phyloP scores from a whole-genome alignment of 179 eudicot species.

The Spinacia oleracea region DNA sequence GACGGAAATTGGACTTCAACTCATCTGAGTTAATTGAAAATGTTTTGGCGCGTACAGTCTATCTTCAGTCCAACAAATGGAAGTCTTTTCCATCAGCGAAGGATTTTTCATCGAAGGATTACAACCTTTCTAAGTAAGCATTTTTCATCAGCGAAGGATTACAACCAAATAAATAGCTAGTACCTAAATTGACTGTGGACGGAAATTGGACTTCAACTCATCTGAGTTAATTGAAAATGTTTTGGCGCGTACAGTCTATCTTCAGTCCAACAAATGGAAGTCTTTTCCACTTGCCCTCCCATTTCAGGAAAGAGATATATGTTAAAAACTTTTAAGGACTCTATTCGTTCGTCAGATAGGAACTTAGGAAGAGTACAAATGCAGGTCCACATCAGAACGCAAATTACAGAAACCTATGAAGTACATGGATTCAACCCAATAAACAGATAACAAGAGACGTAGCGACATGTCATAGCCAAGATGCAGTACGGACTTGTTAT shows the following conservation, averaged over 20 bases:
- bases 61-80: too few species aligned
- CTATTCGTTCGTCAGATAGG: not conserved
- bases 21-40: not conserved
- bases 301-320: not conserved
- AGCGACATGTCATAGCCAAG: not conserved
- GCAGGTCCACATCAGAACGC: not conserved
- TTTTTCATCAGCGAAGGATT: not conserved
- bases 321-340: not conserved
- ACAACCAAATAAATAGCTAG: not conserved
- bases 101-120: too few species aligned
- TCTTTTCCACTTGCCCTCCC: not conserved
- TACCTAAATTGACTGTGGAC: not conserved
- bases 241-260: not conserved
- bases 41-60: not conserved
- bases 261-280: not conserved
- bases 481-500: not conserved
- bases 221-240: not conserved
- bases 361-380: not conserved
- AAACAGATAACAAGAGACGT: not conserved
- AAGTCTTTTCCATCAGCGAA: too few species aligned
- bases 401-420: not conserved
- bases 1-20: not conserved
- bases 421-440: not conserved
- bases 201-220: not conserved
- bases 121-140: not conserved